phyloP scores from a whole-genome alignment of 164 flowering plant genomes.

The Dillenia turbinata region DNA sequence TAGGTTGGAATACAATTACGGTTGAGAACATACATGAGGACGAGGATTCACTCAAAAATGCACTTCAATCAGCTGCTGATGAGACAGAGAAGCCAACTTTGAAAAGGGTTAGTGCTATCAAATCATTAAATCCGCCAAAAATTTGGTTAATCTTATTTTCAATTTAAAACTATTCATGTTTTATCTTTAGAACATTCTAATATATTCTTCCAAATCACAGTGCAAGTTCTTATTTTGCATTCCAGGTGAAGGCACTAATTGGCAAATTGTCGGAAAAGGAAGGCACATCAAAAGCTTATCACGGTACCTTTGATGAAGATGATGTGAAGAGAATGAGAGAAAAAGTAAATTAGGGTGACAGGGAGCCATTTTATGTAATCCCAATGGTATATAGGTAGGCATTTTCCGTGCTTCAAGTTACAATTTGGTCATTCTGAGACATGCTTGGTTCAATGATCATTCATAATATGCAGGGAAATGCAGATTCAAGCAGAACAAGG shows the following conservation, averaged over 20 bases:
- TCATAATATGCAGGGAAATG: constrained; percentile 34
- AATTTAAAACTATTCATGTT: too few species aligned
- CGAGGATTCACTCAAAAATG: constrained; percentile 28
- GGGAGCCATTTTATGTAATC: constrained; percentile 44
- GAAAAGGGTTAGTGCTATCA: constrained; percentile 31
- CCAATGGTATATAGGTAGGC: constrained; percentile 37
- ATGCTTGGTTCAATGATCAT: too few species aligned
- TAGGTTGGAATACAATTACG: constrained; percentile 47
- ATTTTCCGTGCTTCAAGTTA: neutral
- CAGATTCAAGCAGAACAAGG: constrained; percentile 31
- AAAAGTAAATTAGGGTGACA: constrained; percentile 40
- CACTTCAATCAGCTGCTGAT: constrained; percentile 24
- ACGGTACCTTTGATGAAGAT: constrained; percentile 42
- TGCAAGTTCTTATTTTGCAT: neutral
- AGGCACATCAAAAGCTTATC: constrained; percentile 56
- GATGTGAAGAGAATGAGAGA: constrained; percentile 36
- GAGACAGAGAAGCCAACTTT: constrained; percentile 46
- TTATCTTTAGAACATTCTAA: too few species aligned
- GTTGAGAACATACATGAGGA: constrained; percentile 34
- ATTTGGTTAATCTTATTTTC: neutral
- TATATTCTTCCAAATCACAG: too few species aligned
- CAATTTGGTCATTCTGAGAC: too few species aligned
- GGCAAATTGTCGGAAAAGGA: constrained; percentile 48
- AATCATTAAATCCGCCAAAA: too few species aligned
- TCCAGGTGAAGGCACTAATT: constrained; percentile 44